A percentile compares a stretch with the other conserved stretches of the same genome.
Conservation (phyloP, 352 stramenopile genomes). For the Thalassiosira mediterranea region DNA sequence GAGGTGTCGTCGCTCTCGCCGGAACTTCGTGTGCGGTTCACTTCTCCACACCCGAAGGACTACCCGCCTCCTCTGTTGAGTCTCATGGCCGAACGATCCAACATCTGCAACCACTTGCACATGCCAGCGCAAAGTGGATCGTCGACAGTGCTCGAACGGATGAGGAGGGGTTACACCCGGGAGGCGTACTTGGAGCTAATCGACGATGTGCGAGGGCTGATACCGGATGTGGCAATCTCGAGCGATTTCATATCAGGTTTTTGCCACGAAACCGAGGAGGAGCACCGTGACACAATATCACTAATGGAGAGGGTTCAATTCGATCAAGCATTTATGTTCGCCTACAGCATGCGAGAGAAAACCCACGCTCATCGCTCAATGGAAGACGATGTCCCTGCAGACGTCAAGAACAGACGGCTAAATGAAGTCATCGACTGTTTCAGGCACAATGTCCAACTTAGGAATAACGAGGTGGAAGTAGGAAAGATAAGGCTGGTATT, state of each 20-base stretch:
- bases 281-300: constrained; percentile 93
- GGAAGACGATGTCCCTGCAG: constrained; percentile 93
- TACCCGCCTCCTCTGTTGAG: constrained; percentile 93
- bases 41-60: constrained; percentile 98
- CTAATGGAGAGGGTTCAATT: constrained; percentile 90
- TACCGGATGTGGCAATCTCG: constrained; percentile 83
- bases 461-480: constrained; percentile 90
- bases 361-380: constrained; percentile 95
- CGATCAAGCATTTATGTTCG: constrained; percentile 99
- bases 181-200: constrained; percentile 97
- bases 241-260: constrained; percentile 99
- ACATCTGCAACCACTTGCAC: constrained; percentile 98
- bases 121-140: constrained; percentile 97
- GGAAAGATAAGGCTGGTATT: constrained; percentile 93
- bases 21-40: constrained; percentile 98
- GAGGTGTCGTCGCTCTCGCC: constrained; percentile 90
- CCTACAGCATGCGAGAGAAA: constrained; percentile 94
- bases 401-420: constrained; percentile 94
- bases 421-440: constrained; percentile 96
- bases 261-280: constrained; percentile 97
- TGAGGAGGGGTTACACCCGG: constrained; percentile 95
- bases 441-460: constrained; percentile 88
- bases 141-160: constrained; percentile 88
- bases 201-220: constrained; percentile 87
- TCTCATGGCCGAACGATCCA: constrained; percentile 88